Evolutionary conservation across 2,329 filamentous ascomycete species (phyloP), one percentile per base, ranked within the genome.

Genomic region (Curvularia eragrostidis): DNA sequence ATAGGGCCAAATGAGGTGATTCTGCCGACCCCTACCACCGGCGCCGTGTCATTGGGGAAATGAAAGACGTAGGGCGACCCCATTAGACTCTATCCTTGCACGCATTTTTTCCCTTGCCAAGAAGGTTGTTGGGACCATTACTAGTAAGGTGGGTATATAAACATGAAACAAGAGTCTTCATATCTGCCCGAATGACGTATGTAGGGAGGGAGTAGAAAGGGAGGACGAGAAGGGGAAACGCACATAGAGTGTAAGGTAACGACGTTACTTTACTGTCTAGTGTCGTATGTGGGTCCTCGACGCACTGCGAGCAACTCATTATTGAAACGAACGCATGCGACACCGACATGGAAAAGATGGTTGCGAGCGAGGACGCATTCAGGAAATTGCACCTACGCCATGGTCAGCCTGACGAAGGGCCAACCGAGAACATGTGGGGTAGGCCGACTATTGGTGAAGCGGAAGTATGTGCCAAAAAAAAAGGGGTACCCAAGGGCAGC

Each of bases 361-460:
- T n/a, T n/a, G 32, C 32, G 18, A 23, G 13, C 30, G 30, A 30
- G n/a, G 9, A 46, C 15, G 13, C 23, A 19, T 46, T 28, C 42
- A 24, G 51, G 51, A 24, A 39, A 53, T 30, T 24, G 23, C 23
- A 3, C 30, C 43, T 53, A 26, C 36, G 21, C 47, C 32, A 21
- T 24, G 28, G 4, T 48, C 6, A 36, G 32, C 32, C 15, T 36
- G 21, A 39, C 39, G 21, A n/a, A 26, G 13, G 7, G 19, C 23
- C 12, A 32, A 21, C 18, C 28, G n/a, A 47, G 32, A 48, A 26
- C 32, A 38, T 48, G 32, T 48, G n/a, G 32, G 19, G 47, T 36
- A 38, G 21, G 12, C 21, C n/a, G 21, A 28, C 18, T 48, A 34
- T 39, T 39, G 21, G 21, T 38, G 15, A 15, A 18, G 26, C 43